Conservation (phyloP, 2,329 filamentous ascomycete genomes). For the Penicillium aurantiogriseum region DNA sequence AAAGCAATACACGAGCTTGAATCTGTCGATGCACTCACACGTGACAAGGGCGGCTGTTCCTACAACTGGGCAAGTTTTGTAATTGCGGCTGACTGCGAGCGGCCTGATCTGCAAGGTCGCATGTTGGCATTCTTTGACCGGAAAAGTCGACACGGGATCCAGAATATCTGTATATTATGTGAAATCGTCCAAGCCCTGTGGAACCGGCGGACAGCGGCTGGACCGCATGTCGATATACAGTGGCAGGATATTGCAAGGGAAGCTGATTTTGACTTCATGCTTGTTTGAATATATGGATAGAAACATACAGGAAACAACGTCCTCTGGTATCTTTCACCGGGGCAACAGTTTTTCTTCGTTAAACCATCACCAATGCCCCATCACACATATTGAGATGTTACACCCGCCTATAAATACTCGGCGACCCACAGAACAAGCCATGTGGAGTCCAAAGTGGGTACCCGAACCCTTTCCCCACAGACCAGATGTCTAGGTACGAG, state of each 20-base stretch:
- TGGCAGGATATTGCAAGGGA: slow-evolving; percentile 38
- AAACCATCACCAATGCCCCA: background rate
- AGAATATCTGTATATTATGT: slow-evolving; percentile 33
- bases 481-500: background rate
- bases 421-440: background rate
- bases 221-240: slow-evolving; percentile 21
- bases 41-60: slow-evolving; percentile 32
- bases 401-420: background rate
- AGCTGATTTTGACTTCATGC: slow-evolving; percentile 37
- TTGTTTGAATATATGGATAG: slow-evolving; percentile 18
- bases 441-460: background rate
- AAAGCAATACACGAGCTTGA: slow-evolving; percentile 34
- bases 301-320: background rate
- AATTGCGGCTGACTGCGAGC: slow-evolving; percentile 36
- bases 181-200: slow-evolving; percentile 36
- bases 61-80: slow-evolving; percentile 41
- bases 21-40: slow-evolving; percentile 30
- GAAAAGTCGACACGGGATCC: slow-evolving; percentile 38
- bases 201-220: slow-evolving; percentile 22
- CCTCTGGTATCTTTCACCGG: background rate
- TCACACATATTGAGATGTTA: background rate
- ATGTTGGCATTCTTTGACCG: slow-evolving; percentile 34
- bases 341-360: background rate
- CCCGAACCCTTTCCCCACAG: background rate
- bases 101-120: slow-evolving; percentile 25